These are phyloP conservation scores for Kodamaea sp. DNA, from an alignment of 1,139 yeast species.

Conservation along the genomic window DNA sequence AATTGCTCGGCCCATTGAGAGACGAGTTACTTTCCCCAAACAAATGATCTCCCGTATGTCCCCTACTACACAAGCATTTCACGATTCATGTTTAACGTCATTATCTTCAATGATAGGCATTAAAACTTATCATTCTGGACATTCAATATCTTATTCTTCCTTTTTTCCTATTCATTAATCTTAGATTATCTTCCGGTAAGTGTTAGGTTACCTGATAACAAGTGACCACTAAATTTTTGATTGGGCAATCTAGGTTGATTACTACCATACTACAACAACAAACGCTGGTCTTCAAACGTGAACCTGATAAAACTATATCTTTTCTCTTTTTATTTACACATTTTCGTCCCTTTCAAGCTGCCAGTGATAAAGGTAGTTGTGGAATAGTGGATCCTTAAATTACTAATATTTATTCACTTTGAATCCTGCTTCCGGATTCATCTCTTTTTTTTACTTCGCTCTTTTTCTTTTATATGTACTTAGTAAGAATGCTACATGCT, in stretches of 20 bases:
- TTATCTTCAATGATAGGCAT: neutral
- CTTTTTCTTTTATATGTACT: neutral
- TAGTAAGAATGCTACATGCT: neutral
- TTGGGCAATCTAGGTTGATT: neutral
- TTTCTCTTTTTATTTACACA: neutral
- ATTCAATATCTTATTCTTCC: too few species aligned
- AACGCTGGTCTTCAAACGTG: too few species aligned
- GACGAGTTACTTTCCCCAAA: constrained; percentile 31
- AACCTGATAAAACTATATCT: constrained; percentile 1
- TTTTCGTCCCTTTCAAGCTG: neutral
- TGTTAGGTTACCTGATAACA: constrained; percentile 4
- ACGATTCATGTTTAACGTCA: neutral
- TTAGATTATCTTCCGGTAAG: constrained; percentile 10
- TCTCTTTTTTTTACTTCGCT: constrained; percentile 7
- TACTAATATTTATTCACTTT: constrained; percentile 9
- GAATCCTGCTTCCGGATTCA: too few species aligned
- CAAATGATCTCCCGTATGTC: constrained; percentile 3
- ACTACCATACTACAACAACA: neutral
- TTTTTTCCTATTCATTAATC: too few species aligned
- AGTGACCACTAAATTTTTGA: constrained; percentile 1
- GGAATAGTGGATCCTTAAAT: too few species aligned
- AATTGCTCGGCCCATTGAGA: constrained; percentile 46
- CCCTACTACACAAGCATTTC: neutral
- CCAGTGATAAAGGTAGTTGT: neutral
- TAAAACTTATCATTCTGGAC: too few species aligned